A percentile compares a stretch with the other conserved stretches of the same genome.
Conservation (phyloP, 2,329 filamentous ascomycete genomes). For the Aspergillus spinulosporus region DNA sequence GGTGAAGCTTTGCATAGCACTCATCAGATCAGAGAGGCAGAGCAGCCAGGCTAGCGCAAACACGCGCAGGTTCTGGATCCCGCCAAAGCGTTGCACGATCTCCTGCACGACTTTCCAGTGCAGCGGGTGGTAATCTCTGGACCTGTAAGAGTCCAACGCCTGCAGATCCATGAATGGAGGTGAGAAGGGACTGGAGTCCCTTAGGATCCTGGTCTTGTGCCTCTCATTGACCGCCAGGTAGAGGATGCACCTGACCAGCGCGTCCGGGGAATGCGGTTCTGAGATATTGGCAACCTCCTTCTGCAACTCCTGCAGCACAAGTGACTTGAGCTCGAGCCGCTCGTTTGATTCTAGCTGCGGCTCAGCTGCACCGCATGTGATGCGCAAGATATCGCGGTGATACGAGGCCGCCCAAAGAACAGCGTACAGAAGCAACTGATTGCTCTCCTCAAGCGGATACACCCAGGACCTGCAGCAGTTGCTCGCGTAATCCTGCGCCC, state of each 20-base stretch:
- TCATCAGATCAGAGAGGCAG: slow-evolving; percentile 6
- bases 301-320: slow-evolving; percentile 1
- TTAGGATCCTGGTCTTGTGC: not conserved
- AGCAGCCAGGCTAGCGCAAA: slow-evolving; percentile 11
- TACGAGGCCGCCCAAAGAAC: slow-evolving; percentile 12
- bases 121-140: slow-evolving; percentile 9
- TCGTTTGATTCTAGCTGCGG: slow-evolving; percentile 4
- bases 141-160: slow-evolving; percentile 8
- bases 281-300: slow-evolving; percentile 2
- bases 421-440: not conserved
- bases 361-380: not conserved
- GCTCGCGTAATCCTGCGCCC: not conserved
- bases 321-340: slow-evolving; percentile 10
- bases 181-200: slow-evolving; percentile 12
- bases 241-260: slow-evolving; percentile 11
- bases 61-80: slow-evolving; percentile 1
- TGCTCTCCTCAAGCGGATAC: not conserved
- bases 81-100: slow-evolving; percentile 7
- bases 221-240: slow-evolving; percentile 10
- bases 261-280: not conserved
- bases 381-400: slow-evolving; percentile 13
- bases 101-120: slow-evolving; percentile 13
- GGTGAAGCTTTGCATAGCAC: not conserved
- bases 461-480: slow-evolving; percentile 8
- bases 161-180: slow-evolving; percentile 10